Evolutionary conservation across 345 rosid species (phyloP).

Genomic region (Eucalyptus lansdowneana): DNA sequence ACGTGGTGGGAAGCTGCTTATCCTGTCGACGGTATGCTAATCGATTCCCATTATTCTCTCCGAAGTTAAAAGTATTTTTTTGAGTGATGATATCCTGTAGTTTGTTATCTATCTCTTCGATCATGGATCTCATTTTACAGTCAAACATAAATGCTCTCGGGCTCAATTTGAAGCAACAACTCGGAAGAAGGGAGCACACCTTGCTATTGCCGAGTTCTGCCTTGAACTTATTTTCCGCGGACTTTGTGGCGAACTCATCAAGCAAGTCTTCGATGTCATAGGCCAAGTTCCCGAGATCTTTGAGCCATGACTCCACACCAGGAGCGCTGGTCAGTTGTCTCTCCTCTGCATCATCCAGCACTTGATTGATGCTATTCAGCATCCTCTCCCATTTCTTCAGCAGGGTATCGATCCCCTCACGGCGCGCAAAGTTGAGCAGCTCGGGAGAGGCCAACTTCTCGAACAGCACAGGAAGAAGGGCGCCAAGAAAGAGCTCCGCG

Average conservation of each 20-base stretch:
- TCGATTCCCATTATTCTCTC: rapidly evolving
- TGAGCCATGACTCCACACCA: rapidly evolving
- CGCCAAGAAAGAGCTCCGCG: neutral
- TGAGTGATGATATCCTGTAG: rapidly evolving
- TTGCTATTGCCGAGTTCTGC: rapidly evolving
- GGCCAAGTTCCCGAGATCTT: neutral
- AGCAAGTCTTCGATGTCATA: neutral
- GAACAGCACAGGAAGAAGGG: neutral
- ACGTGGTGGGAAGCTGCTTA: rapidly evolving
- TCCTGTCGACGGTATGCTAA: neutral
- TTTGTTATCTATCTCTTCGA: rapidly evolving
- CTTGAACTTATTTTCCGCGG: rapidly evolving
- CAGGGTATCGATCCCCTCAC: neutral
- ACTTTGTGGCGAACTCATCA: neutral
- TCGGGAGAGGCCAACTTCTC: neutral
- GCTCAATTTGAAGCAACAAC: neutral
- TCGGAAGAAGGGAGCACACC: neutral
- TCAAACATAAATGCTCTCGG: rapidly evolving
- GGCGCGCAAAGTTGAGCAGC: neutral
- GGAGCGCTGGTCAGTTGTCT: rapidly evolving
- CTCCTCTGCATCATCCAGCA: neutral
- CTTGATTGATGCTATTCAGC: neutral
- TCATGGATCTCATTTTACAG: rapidly evolving
- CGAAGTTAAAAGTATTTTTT: rapidly evolving
- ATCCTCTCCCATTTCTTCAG: neutral